Evolutionary conservation across 371 early-diverging fungal genomes (phyloP), one percentile per base, ranked within the genome.

Genomic region (Mucor ambiguus): DNA sequence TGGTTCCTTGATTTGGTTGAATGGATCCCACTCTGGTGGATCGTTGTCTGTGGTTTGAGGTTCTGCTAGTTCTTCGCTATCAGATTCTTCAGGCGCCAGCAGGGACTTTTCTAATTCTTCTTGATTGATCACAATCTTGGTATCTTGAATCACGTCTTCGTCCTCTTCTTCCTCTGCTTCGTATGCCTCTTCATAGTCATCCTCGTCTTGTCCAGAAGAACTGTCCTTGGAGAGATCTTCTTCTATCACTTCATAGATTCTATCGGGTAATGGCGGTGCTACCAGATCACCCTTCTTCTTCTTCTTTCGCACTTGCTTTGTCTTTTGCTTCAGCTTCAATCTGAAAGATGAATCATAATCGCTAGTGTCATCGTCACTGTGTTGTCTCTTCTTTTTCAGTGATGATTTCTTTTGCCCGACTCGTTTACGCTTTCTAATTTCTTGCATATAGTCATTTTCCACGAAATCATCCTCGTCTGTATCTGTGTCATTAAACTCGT

Each of bases 1-100:
- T 12, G 75, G 80, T 60, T 86, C 86, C 43, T 78, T 68, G 7
- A 78, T 73, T 48, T 81, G 79, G 38, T 81, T 72, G 54, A 81
- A 80, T 0, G 83, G 84, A 59, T 76, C 60, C 60, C 58, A 64
- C 20, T 71, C 68, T 26, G 72, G 61, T 22, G 63, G 64, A 18
- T 70, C 64, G 18, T 48, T 32, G 11, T 24, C 29, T 8, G 35
- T 33, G 16, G 9, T 20, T 33, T 12, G n/a, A 16, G 24, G 58
- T 6, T 56, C 62, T 37, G 48, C 16, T 35, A 64, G 28, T 48
- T 55, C 58, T 24, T 71, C 70, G 30, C 60, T 48, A 22, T 76
- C 76, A 0, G 66, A 64, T 33, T 54, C 58, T 48, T 69, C 68
- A 10, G 63, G 20, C 20, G 58, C 70, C 26, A 75, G 49, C 4